Evolutionary conservation across 2,329 filamentous ascomycete genomes (phyloP).

Genomic region (Fusarium continuum): DNA sequence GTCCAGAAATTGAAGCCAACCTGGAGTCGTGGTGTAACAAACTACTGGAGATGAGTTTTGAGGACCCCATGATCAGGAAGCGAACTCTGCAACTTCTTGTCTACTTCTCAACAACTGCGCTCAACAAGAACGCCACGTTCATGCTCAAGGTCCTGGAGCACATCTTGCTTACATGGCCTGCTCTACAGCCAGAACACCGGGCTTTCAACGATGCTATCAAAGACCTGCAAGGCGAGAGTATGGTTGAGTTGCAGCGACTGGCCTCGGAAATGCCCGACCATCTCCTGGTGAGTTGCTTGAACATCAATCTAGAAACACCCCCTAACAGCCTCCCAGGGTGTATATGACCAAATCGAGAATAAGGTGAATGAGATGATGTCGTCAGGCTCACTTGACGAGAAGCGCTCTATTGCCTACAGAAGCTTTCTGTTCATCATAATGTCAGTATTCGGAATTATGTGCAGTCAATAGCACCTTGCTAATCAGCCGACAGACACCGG

Average conservation of each 20-base stretch:
- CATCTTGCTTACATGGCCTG: constrained; percentile 84
- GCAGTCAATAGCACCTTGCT: constrained; percentile 2
- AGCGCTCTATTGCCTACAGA: constrained; percentile 84
- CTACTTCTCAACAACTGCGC: constrained; percentile 81
- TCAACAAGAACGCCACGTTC: constrained; percentile 80
- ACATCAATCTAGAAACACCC: neutral
- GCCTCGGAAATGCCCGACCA: constrained; percentile 92
- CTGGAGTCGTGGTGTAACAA: constrained; percentile 78
- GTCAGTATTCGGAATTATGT: constrained; percentile 53
- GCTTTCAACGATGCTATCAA: constrained; percentile 89
- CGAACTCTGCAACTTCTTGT: constrained; percentile 83
- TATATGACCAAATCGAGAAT: constrained; percentile 86
- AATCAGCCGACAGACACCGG: constrained; percentile 70
- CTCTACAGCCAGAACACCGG: constrained; percentile 73
- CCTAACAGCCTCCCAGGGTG: constrained; percentile 60
- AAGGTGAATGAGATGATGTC: constrained; percentile 84
- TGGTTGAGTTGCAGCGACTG: constrained; percentile 86
- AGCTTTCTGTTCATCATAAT: constrained; percentile 95
- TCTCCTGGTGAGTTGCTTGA: constrained; percentile 67
- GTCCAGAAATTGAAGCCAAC: constrained; percentile 66
- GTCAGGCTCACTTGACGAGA: constrained; percentile 78
- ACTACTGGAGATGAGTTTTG: constrained; percentile 75
- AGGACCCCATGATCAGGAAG: constrained; percentile 86
- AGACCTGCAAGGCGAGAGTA: constrained; percentile 84
- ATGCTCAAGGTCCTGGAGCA: constrained; percentile 92